Evolutionary conservation across 225 moss, liverwort and hornwort species (phyloP).

Genomic region (Sphagnum tenellum): DNA sequence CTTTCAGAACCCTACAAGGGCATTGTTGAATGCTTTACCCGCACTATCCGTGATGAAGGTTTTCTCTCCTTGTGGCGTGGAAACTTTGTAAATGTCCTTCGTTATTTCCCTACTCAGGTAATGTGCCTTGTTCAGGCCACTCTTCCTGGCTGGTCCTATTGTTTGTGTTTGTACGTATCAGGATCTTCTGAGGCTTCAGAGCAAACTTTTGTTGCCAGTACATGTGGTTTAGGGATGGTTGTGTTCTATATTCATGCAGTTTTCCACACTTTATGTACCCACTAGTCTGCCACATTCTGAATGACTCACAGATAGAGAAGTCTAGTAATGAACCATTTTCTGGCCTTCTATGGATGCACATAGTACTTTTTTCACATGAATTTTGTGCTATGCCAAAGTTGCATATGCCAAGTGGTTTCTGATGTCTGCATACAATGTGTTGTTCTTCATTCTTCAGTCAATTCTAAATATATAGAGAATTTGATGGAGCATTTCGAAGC

Average conservation of each 20-base stretch:
- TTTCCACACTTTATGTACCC: neutral
- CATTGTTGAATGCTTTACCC: slow-evolving; percentile 44
- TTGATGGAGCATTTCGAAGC: neutral
- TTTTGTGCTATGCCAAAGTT: neutral
- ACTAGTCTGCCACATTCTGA: too few species aligned
- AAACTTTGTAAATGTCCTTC: slow-evolving; percentile 45
- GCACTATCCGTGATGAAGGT: slow-evolving; percentile 40
- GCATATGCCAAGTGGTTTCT: too few species aligned
- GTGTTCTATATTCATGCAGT: neutral
- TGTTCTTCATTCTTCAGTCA: too few species aligned
- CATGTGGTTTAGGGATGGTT: neutral
- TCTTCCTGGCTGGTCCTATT: too few species aligned
- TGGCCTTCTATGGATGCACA: neutral
- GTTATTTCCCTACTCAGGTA: slow-evolving; percentile 63
- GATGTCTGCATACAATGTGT: too few species aligned
- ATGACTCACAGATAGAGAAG: too few species aligned
- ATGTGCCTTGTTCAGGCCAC: neutral
- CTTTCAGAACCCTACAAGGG: slow-evolving; percentile 38
- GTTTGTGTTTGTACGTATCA: too few species aligned
- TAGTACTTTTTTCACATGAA: neutral
- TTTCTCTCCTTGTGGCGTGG: slow-evolving; percentile 37
- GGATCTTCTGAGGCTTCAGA: too few species aligned
- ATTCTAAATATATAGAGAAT: too few species aligned
- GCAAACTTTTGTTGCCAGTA: too few species aligned
- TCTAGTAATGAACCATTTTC: neutral